Evolutionary conservation across 192 early-diverging fungal species (phyloP), one percentile per base, ranked within the genome.

Genomic region (Coemansia sp.): DNA sequence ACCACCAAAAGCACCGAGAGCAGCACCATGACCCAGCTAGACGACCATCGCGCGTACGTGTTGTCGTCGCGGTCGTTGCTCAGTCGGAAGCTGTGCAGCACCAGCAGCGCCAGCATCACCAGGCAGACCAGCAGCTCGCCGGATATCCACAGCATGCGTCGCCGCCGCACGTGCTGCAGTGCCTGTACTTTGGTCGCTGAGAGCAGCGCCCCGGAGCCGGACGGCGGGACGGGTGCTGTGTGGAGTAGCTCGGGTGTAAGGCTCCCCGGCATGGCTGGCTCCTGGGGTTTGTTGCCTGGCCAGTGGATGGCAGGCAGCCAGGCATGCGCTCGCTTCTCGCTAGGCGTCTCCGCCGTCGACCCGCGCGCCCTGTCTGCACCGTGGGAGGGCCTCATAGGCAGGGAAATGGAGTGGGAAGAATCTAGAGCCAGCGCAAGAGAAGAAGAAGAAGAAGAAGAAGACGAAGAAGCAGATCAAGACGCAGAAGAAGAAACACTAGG

Each of bases 1-100:
- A 74, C 17, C 0, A 74, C 71, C 9, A 67, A 9, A 19, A 74
- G 42, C 46, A 74, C 58, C 6, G 71, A 74, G 3, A 74, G 55
- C 41, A 74, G 29, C 11, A 74, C 66, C 64, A 74, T 58, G 26
- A 67, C 64, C 71, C 71, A 74, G 48, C 71, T 74, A 9, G 63
- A 67, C 41, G 71, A 67, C 71, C 71, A 74, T 42, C 22, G 53
- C 51, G 55, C 59, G 30, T 74, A 74, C 13, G 40, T 55, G 48
- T 62, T 74, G 54, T 55, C 47, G 24, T 26, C 13, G 15, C 35
- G 53, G 44, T 63, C 42, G 14, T 51, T 55, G 26, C 38, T 50
- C 14, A 74, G 55, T 19, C 71, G 54, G 39, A 67, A 66, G 52
- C 71, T 74, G 51, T 67, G 51, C n/a, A 74, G 29, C 3, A 74